Base-by-base conservation (phyloP, 1,139 yeast species). In the Yamadazyma blattariae region DNA sequence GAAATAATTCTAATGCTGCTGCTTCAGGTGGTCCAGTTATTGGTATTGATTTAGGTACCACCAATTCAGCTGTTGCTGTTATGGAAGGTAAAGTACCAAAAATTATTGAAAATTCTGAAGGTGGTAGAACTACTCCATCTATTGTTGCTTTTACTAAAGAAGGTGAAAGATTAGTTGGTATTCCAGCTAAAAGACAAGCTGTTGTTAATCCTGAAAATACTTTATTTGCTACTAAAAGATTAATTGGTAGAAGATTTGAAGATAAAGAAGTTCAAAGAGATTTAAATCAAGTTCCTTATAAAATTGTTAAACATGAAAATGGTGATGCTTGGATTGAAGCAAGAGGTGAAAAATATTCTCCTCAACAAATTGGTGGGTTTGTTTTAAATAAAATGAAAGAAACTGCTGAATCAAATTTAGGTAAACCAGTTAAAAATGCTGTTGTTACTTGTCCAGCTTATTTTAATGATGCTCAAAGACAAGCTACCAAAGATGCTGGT, bases 281-380 rank as follows among this genome's bases (percentile, higher is more conserved):
- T 65, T 79, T 92, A 64, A 81, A 85, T 63, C 90, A 90, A 71
- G 97, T 90, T 41, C 97, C 98, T 46, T 92, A 87, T 82, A 90
- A 90, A 77, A 92, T 92, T 51, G 87, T 90, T 57, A 88, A 90
- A 77, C 97, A 90, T 77, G 64, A 78, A 47, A 92, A 92, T 64
- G 98, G 98, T 63, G 98, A 94, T 61, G 98, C 98, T 52, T 94
- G 98, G 97, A 85, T 92, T 45, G 97, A 90, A 74, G 96, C 97
- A 85, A 61, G 97, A 95, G 61, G 85, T 86, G 69, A 79, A 77
- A 59, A 88, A 87, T 78, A 57, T 78, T 84, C 98, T 49, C 96
- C 98, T 58, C 84, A 96, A 56, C 96, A 92, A 70, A 87, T 92
- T 56, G 97, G 98, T 68, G 97, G 98, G 51, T 90, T 89, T 61